Base-by-base conservation (phyloP, 108 stramenopile genomes). In the Fragilaria radians region DNA sequence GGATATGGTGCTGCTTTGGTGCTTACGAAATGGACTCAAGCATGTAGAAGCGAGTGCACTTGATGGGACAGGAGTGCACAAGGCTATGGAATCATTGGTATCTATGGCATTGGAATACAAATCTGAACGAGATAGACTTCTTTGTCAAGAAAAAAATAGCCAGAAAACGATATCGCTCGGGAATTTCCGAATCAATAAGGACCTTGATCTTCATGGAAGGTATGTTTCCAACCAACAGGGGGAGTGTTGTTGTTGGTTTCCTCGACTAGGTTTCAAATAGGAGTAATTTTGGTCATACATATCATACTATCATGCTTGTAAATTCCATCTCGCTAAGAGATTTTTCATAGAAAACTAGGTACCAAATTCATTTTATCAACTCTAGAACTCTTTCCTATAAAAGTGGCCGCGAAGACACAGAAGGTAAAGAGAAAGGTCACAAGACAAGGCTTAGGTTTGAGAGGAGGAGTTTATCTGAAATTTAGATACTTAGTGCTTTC, bases 1-100 rank as follows among this genome's bases (percentile, higher is more conserved):
- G 47, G 80, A 76, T 21, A 76, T 91, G 82, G 82, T 91, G 0
- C 32, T 78, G 42, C 61, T 87, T 1, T 91, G 89, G 89, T 91
- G 89, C 55, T 55, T 73, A 52, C 65, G 86, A 22, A 87, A 91
- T 63, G 82, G 82, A 28, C 61, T 91, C n/a, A 59, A 63, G 18
- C 89, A 91, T 58, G 59, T 81, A 23, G 85, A 86, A 46, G 81
- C 82, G 3, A 76, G 74, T 21, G 86, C 86, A 32, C 63, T 84
- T 58, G 79, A 80, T 59, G 83, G 85, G 4, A 72, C 69, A 22
- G 85, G 85, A 31, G 72, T 92, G 9, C 71, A 72, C 28, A 68
- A 74, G 14, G 79, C 85, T 24, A 79, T 92, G 59, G 49, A 74
- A n/a, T 36, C 54, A 32, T 53, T 84, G 30, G 61, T 84, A 1